Conservation (phyloP, 495 filamentous ascomycete species). For the Penicillium steckii region DNA sequence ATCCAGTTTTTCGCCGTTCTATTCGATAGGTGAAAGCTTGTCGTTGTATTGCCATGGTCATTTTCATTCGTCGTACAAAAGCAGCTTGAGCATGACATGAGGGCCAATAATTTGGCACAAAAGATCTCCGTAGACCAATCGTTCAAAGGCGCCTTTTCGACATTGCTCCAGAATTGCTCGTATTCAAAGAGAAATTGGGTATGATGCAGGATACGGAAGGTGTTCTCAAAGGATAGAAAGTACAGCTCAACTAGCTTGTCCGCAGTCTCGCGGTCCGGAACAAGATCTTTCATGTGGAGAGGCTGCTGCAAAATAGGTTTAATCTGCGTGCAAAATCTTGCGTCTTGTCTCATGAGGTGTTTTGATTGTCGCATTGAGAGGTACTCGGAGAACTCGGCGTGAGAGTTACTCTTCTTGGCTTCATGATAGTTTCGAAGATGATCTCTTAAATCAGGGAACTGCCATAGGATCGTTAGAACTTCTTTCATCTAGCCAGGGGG, state of each 20-base stretch:
- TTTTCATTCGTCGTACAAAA: too few species aligned
- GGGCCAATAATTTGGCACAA: neutral
- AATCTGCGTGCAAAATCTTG: neutral
- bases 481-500: neutral
- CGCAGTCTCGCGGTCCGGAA: neutral
- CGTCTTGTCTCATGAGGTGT: neutral
- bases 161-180: neutral
- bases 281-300: neutral
- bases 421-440: neutral
- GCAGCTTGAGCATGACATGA: neutral
- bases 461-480: neutral
- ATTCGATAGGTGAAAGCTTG: neutral
- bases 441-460: conserved; percentile 3
- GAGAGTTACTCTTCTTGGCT: neutral
- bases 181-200: neutral
- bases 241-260: neutral
- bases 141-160: neutral
- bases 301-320: neutral
- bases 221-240: neutral
- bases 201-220: neutral
- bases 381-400: neutral
- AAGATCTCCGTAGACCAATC: neutral
- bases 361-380: neutral
- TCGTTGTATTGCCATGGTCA: neutral
- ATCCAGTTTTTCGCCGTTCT: neutral